These are phyloP conservation scores for Fusarium sp. DNA, from an alignment of 2,329 filamentous ascomycete genomes.

Conservation along the genomic window DNA sequence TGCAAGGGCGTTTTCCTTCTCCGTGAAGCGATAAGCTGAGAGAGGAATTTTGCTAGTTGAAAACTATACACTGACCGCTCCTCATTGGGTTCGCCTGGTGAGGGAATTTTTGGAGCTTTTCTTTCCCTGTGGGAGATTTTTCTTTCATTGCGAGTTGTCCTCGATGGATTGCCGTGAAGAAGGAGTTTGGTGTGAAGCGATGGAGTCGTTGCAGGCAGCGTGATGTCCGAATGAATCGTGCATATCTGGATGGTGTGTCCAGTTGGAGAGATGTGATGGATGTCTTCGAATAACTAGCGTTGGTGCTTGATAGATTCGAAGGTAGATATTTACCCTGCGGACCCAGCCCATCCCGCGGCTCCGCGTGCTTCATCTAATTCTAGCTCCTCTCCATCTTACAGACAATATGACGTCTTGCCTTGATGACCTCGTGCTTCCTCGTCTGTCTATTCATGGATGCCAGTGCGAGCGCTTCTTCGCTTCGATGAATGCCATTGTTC, in stretches of 20 bases:
- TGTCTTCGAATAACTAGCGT: accelerated
- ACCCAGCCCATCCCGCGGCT: not conserved
- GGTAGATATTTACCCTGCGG: not conserved
- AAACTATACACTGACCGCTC: slow-evolving; percentile 83
- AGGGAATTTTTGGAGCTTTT: slow-evolving; percentile 77
- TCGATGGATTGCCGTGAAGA: slow-evolving; percentile 55
- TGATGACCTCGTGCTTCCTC: not conserved
- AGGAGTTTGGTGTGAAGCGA: slow-evolving; percentile 39
- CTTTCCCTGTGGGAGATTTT: slow-evolving; percentile 45
- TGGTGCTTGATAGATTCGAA: not conserved
- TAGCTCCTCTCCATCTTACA: not conserved
- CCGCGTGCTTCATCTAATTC: not conserved
- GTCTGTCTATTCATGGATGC: not conserved
- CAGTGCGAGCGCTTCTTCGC: not conserved
- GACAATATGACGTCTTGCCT: not conserved
- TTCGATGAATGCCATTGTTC: not conserved
- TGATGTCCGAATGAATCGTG: not conserved
- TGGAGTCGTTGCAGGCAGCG: no score
- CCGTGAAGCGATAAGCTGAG: slow-evolving; percentile 75
- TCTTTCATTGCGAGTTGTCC: slow-evolving; percentile 57
- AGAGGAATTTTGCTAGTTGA: slow-evolving; percentile 92
- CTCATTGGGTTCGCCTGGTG: slow-evolving; percentile 73
- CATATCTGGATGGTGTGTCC: no score
- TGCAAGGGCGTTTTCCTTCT: slow-evolving; percentile 76
- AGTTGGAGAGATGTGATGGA: no score